Percentiles rank a stretch among this genome's conserved stretches.
These are phyloP conservation scores for Davidsoniella virescens DNA, from an alignment of 2,329 filamentous ascomycete species.

Conservation along the genomic window DNA sequence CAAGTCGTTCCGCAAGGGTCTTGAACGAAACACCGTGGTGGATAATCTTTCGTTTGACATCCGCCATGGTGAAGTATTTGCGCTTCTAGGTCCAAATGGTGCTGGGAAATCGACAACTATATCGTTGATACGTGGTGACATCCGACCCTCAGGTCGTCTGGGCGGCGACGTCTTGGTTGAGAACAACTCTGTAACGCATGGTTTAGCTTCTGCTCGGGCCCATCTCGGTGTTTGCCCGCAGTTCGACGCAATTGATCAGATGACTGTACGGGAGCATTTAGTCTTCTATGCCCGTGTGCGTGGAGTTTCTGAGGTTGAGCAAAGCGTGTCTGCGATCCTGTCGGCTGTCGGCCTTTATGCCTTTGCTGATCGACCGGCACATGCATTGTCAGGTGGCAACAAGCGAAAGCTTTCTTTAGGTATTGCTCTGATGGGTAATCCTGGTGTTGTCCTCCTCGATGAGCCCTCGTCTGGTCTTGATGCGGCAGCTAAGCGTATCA, in stretches of 20 bases:
- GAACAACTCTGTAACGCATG: slow-evolving; percentile 53
- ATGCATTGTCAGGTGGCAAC: slow-evolving; percentile 73
- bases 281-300: slow-evolving; percentile 74
- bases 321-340: slow-evolving; percentile 68
- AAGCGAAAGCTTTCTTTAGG: slow-evolving; percentile 82
- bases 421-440: slow-evolving; percentile 86
- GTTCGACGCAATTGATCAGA: slow-evolving; percentile 72
- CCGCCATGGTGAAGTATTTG: slow-evolving; percentile 66
- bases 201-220: slow-evolving; percentile 54
- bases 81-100: slow-evolving; percentile 76
- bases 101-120: slow-evolving; percentile 88
- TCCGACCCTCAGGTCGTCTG: slow-evolving; percentile 54
- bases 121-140: slow-evolving; percentile 74
- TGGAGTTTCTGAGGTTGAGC: slow-evolving; percentile 56
- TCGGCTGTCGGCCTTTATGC: slow-evolving; percentile 59
- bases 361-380: slow-evolving; percentile 60
- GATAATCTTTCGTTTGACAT: slow-evolving; percentile 78
- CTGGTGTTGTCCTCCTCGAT: slow-evolving; percentile 71
- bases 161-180: slow-evolving; percentile 74
- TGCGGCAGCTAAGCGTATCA: slow-evolving; percentile 74
- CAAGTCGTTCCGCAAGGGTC: slow-evolving; percentile 52
- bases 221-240: slow-evolving; percentile 86
- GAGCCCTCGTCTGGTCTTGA: slow-evolving; percentile 84
- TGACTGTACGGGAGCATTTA: slow-evolving; percentile 80
- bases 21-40: slow-evolving; percentile 48